Conservation (phyloP, 768 basidiomycete genomes). For the Trametes cinnabarina region DNA sequence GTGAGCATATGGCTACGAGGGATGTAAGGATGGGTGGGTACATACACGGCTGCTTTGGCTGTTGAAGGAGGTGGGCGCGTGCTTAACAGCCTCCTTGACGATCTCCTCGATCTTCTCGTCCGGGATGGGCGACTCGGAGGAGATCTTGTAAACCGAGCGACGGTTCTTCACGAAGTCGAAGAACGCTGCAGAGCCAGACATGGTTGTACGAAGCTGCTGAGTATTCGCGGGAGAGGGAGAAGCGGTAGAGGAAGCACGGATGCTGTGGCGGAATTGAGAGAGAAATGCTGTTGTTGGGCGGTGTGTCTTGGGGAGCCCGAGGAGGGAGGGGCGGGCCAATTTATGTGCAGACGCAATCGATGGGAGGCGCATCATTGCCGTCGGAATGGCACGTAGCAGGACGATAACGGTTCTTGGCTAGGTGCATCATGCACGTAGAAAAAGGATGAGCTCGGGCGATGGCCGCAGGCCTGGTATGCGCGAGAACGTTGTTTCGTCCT, state of each 20-base stretch:
- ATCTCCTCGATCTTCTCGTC: conserved; percentile 24
- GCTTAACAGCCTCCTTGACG: conserved; percentile 18
- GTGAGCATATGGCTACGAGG: neutral
- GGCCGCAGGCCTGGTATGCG: neutral
- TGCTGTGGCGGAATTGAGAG: neutral
- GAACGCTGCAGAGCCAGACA: conserved; percentile 18
- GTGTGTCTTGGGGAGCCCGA: neutral
- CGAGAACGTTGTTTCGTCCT: neutral
- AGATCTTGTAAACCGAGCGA: conserved; percentile 22
- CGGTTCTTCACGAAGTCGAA: conserved; percentile 23
- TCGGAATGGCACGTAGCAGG: neutral
- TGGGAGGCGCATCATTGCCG: conserved; percentile 7
- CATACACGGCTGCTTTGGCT: conserved; percentile 20
- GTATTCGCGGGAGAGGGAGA: neutral
- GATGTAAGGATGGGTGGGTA: neutral
- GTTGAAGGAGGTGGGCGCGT: conserved; percentile 25
- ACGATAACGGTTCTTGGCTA: neutral
- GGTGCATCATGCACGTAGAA: neutral
- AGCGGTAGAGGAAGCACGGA: neutral
- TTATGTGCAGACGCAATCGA: conserved; percentile 6
- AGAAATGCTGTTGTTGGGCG: neutral
- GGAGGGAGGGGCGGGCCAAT: neutral
- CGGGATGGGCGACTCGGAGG: conserved; percentile 20
- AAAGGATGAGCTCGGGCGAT: neutral
- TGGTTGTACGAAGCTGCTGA: conserved; percentile 4